Conservation (phyloP, 129 eudicot species). For the Centrapalus pauciflorus region DNA sequence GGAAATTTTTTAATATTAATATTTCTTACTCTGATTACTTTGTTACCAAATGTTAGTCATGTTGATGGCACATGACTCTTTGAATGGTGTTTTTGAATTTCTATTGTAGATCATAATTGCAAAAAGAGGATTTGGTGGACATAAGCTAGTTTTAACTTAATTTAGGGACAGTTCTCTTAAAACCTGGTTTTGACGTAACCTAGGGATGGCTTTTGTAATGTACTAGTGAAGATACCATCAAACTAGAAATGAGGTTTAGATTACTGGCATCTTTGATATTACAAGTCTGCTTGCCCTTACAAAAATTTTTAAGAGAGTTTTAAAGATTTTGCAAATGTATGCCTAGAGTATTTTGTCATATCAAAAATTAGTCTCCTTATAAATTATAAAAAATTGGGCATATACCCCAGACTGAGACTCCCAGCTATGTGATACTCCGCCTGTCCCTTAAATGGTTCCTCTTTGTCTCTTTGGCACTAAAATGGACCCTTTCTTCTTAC, state of each 20-base stretch:
- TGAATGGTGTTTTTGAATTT: background rate
- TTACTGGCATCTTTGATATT: background rate
- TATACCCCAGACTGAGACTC: too few species aligned
- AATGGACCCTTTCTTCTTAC: background rate
- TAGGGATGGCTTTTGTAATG: too few species aligned
- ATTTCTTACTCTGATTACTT: background rate
- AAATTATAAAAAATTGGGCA: background rate
- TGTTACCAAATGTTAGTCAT: background rate
- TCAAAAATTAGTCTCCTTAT: background rate
- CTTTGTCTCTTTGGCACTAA: background rate
- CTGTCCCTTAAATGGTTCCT: background rate
- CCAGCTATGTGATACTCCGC: background rate
- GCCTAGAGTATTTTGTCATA: background rate
- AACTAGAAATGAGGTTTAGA: background rate
- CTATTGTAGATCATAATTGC: background rate
- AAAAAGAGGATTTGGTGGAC: background rate
- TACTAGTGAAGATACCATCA: too few species aligned
- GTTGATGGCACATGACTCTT: background rate
- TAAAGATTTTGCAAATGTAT: background rate
- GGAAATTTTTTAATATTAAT: background rate
- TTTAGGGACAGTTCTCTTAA: background rate
- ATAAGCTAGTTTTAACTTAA: too few species aligned
- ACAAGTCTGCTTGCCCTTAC: background rate
- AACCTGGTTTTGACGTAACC: too few species aligned
- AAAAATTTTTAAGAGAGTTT: background rate